Evolutionary conservation across 352 stramenopile genomes (phyloP), one percentile per base, ranked within the genome.

Genomic region (Phytophthora vignae): DNA sequence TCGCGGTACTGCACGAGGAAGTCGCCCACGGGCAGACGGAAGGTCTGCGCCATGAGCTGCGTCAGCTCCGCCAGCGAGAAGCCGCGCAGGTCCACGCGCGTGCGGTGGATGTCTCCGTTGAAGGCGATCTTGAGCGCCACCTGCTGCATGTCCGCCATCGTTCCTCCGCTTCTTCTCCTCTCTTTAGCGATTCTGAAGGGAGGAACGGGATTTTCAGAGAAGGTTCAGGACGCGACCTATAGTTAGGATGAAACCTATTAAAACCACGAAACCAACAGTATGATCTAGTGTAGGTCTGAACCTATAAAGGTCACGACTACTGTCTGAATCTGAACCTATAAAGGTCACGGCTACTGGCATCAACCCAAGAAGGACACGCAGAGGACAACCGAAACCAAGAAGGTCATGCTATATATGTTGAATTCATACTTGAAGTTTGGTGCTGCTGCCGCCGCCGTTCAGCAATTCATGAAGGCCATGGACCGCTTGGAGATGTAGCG

Each of bases 1-100:
- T 92, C 85, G 67, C 74, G 81, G 65, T 92, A 94, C 75, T 94
- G 86, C 71, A 94, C 79, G 21, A 91, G 61, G 55, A 92, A 93
- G 36, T 80, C 66, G 44, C 71, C 77, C 14, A 72, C 64, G 29
- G 77, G 64, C 49, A 93, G 64, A 33, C 64, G 56, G 67, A 93
- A 94, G 42, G 85, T 93, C 71, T 80, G 58, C 53, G 62, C 74
- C 58, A 93, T 86, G 53, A 94, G 73, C 54, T 77, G 76, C 64
- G 73, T 69, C 15, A 94, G 76, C 46, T 84, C 65, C 27, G 54
- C 27, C n/a, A 92, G 67, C 17, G 77, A 77, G 59, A 94, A 89
- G 27, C 65, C 53, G 54, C 57, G 73, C 11, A 93, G 67, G 52
- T 93, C 82, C 57, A 94, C 84, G 73, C 87, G 82, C 33, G 77